Conservation (phyloP, 2,329 filamentous ascomycete species). For the Scytalidium lignicola region DNA sequence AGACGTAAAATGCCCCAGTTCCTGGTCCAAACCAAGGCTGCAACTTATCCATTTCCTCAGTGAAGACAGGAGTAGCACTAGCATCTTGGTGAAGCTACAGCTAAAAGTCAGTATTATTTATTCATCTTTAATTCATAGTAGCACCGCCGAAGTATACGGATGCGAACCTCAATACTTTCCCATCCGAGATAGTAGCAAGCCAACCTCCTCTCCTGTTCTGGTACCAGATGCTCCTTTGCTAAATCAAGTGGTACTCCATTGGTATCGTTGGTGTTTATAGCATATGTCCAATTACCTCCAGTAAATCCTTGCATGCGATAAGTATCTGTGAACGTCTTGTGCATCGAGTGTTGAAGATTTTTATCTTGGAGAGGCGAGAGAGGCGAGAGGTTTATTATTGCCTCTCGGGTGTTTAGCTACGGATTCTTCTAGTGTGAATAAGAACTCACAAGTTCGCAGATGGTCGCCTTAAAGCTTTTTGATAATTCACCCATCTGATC, state of each 20-base stretch:
- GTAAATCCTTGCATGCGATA: constrained; percentile 2
- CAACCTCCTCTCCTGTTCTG: constrained; percentile 3
- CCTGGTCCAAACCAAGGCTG: constrained; percentile 3
- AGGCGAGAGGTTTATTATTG: not conserved
- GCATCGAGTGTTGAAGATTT: constrained; percentile 4
- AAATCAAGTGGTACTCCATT: not conserved
- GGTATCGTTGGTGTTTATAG: constrained; percentile 1
- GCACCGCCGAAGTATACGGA: no score
- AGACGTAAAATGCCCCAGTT: constrained; percentile 2
- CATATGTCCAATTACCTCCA: constrained; percentile 2
- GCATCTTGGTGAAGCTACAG: constrained; percentile 1
- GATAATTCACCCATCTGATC: not conserved
- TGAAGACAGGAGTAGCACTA: not conserved
- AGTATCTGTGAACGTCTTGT: constrained; percentile 4
- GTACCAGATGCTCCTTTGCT: not conserved
- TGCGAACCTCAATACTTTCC: constrained; percentile 3
- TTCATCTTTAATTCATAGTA: no score
- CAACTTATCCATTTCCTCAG: constrained; percentile 5
- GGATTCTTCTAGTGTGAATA: no score
- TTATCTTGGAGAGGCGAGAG: not conserved
- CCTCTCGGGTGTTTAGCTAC: constrained; percentile 1
- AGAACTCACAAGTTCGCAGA: not conserved
- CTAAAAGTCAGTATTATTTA: no score
- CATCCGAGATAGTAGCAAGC: constrained; percentile 4
- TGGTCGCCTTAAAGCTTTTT: not conserved